Evolutionary conservation across 345 rosid genomes (phyloP).

Genomic region (Alliaria petiolata): DNA sequence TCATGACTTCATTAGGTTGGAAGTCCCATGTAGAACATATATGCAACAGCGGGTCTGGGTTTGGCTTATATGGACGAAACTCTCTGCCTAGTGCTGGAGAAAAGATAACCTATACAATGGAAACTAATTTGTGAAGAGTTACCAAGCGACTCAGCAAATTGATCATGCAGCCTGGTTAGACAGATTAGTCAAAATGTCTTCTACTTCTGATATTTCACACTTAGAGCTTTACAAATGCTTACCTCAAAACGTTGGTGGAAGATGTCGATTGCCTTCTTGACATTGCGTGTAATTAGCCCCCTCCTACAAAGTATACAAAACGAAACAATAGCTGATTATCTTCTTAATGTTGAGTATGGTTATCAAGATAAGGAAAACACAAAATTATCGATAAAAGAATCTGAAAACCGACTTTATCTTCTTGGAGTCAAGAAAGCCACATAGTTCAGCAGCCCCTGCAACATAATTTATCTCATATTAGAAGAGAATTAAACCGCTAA

Average conservation of each 20-base stretch:
- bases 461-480: slow-evolving; percentile 3
- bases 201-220: background rate
- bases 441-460: slow-evolving; percentile 79
- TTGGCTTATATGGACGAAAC: slow-evolving; percentile 87
- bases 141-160: background rate
- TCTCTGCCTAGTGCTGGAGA: slow-evolving; percentile 95
- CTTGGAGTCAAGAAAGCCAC: slow-evolving; percentile 81
- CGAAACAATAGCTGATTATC: background rate
- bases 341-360: background rate
- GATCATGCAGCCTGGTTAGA: background rate
- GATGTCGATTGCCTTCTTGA: slow-evolving; percentile 74
- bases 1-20: slow-evolving; percentile 78
- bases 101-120: slow-evolving; percentile 52
- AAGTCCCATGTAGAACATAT: slow-evolving; percentile 83
- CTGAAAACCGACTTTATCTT: slow-evolving; percentile 60
- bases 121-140: background rate
- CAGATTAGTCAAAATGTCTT: background rate
- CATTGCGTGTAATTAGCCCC: slow-evolving; percentile 89
- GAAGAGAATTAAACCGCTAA: background rate
- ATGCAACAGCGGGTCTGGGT: slow-evolving; percentile 88
- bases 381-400: background rate
- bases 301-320: slow-evolving; percentile 39
- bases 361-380: background rate
- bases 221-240: slow-evolving; percentile 21
- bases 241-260: slow-evolving; percentile 86